These are phyloP conservation scores for Talaromyces adpressus DNA, from an alignment of 495 filamentous ascomycete genomes.

Conservation along the genomic window DNA sequence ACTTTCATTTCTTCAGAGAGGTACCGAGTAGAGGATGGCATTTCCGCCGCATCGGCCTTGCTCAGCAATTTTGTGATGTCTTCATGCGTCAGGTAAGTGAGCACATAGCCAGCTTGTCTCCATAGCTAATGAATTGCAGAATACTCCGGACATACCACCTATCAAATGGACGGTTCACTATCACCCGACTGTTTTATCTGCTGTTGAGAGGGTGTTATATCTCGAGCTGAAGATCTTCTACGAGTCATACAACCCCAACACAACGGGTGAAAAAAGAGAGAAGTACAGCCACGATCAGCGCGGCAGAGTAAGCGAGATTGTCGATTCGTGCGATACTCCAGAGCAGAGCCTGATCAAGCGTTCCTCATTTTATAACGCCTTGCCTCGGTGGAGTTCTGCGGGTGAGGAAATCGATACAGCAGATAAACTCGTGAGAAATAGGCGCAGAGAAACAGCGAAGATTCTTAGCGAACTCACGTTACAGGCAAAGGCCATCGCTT, in stretches of 20 bases:
- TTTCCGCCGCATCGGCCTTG: conserved; percentile 35
- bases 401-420: neutral
- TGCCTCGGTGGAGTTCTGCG: conserved; percentile 8
- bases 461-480: conserved; percentile 20
- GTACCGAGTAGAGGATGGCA: conserved; percentile 46
- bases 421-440: conserved; percentile 12
- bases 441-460: conserved; percentile 23
- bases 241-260: conserved; percentile 32
- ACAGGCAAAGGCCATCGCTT: conserved; percentile 24
- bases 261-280: conserved; percentile 23
- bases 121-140: conserved; percentile 17
- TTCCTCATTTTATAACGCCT: conserved; percentile 28
- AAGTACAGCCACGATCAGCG: conserved; percentile 30
- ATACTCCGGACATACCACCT: conserved; percentile 37
- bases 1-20: conserved; percentile 37
- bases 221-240: conserved; percentile 38
- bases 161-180: conserved; percentile 33
- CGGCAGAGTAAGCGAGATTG: conserved; percentile 33
- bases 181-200: conserved; percentile 27
- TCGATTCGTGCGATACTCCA: conserved; percentile 30
- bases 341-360: conserved; percentile 44
- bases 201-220: conserved; percentile 40
- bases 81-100: conserved; percentile 40
- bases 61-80: conserved; percentile 45
- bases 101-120: neutral